Evolutionary conservation across 164 flowering plant species (phyloP).

Genomic region (Vitis amurensis): DNA sequence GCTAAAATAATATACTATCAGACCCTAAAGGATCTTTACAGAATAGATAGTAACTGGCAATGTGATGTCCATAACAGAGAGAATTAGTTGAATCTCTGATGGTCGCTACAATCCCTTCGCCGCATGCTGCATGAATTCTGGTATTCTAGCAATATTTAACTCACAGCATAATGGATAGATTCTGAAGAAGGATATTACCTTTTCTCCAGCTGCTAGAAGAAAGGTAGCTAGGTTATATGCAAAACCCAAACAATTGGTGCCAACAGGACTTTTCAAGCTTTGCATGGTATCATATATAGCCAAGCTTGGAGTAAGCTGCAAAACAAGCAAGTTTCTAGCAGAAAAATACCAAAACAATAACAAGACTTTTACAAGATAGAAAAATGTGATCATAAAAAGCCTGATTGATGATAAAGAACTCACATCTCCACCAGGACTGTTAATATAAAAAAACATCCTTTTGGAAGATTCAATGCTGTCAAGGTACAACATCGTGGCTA

Average conservation of each 20-base stretch:
- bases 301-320: conserved; percentile 87
- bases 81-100: neutral
- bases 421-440: conserved; percentile 94
- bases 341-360: neutral
- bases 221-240: conserved; percentile 77
- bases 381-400: neutral
- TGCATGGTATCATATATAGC: conserved; percentile 86
- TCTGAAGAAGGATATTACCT: conserved; percentile 42
- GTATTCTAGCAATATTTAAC: neutral
- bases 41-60: neutral
- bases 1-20: neutral
- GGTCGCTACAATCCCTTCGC: no score
- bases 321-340: conserved; percentile 15
- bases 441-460: conserved; percentile 62
- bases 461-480: conserved; percentile 70
- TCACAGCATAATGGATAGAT: neutral
- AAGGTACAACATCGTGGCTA: conserved; percentile 92
- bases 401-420: conserved; percentile 33
- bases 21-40: neutral
- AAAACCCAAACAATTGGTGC: conserved; percentile 72
- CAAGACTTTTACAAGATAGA: neutral
- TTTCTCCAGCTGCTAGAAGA: conserved; percentile 90
- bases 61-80: neutral
- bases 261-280: conserved; percentile 78
- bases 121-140: neutral